These are phyloP conservation scores for Yamadazyma sp. DNA, from an alignment of 1,139 yeast genomes.

Conservation along the genomic window DNA sequence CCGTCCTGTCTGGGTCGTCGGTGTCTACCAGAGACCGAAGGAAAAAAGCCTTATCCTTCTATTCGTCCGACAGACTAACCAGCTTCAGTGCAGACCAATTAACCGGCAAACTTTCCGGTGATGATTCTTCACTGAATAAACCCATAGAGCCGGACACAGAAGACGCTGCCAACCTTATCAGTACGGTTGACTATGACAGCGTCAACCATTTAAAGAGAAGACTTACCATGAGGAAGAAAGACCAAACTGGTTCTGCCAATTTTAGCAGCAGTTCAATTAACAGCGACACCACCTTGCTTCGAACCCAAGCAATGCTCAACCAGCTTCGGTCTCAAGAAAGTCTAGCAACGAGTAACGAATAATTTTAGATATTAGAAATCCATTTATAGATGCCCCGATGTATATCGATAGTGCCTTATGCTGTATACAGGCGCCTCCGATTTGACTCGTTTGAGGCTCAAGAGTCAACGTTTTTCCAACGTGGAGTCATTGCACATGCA, in stretches of 20 bases:
- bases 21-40: slow-evolving; percentile 18
- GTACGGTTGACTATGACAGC: slow-evolving; percentile 35
- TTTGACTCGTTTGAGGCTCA: too few species aligned
- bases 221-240: slow-evolving; percentile 34
- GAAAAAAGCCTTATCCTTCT: slow-evolving; percentile 37
- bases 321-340: slow-evolving; percentile 24
- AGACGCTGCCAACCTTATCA: slow-evolving; percentile 1
- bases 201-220: slow-evolving; percentile 39
- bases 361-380: too few species aligned
- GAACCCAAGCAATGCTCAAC: slow-evolving; percentile 47
- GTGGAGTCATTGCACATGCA: not conserved
- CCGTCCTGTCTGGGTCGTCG: slow-evolving; percentile 10
- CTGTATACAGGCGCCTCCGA: too few species aligned
- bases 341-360: slow-evolving; percentile 1
- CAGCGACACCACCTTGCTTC: slow-evolving; percentile 30
- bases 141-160: slow-evolving; percentile 5
- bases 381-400: too few species aligned
- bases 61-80: slow-evolving; percentile 21
- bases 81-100: not conserved
- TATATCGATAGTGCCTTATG: too few species aligned
- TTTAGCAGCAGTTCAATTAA: slow-evolving; percentile 16
- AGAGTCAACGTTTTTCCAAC: too few species aligned
- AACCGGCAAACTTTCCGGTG: not conserved
- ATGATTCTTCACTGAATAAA: not conserved
- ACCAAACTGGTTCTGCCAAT: slow-evolving; percentile 14